Evolutionary conservation across 2,329 filamentous ascomycete genomes (phyloP), one percentile per base, ranked within the genome.

Genomic region (Neofusicoccum kwambonambiense): DNA sequence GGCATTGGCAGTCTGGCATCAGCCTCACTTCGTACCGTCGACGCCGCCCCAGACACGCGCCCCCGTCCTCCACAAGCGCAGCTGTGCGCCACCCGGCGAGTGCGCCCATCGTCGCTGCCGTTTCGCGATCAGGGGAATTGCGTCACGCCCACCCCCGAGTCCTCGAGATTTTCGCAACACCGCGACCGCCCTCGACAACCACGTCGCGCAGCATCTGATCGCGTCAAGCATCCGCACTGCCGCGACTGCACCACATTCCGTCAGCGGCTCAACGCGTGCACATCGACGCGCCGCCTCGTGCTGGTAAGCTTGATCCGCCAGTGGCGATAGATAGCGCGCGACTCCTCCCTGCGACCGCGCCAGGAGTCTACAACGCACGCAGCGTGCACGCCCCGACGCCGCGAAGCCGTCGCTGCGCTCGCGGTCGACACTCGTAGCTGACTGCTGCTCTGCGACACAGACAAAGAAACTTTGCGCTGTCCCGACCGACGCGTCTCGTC

Each of bases 1-100:
- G 61, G 61, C 61, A 64, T 64, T 64, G 61, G 61, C 61, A 64
- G 49, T 64, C 15, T 64, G 49, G 49, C 61, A 64, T 64, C 61
- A 64, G 61, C 61, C 61, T 64, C 61, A 64, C 42, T 56, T 54
- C 41, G 61, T 64, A 64, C 61, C 61, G 51, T 64, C 61, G 39
- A 52, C 60, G 47, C 60, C 61, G 39, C 50, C 61, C 61, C 31
- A 56, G 50, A 54, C 49, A 64, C 61, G 47, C 61, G 50, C 51
- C 39, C 49, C 50, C 39, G 15, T 34, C 49, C 11, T 13, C 60
- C 47, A 44, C n/a, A 49, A 37, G 61, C 50, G 61, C 61, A 60
- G 13, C 41, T 56, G 61, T 52, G 61, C 50, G 61, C 61, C 61
- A 17, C 49, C 61, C 41, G 19, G 50, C 61, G 50, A 64, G 50